These are phyloP conservation scores for Cinchona pubescens DNA, from an alignment of 257 asterid genomes.

Conservation along the genomic window DNA sequence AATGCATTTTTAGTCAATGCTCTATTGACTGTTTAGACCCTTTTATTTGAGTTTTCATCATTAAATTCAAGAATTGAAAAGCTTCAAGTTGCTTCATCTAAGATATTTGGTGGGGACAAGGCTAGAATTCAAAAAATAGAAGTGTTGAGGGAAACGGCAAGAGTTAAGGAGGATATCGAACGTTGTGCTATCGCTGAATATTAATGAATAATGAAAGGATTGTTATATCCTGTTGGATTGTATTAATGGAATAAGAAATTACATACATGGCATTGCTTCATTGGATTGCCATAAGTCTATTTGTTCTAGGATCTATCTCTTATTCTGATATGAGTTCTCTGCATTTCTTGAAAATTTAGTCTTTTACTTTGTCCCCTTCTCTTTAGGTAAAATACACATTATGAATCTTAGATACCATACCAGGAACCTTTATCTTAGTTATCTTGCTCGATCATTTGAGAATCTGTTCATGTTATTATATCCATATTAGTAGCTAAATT, in stretches of 20 bases:
- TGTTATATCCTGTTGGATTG: slow-evolving; percentile 10
- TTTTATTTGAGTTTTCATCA: slow-evolving; percentile 72
- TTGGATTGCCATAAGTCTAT: too few relatives aligned
- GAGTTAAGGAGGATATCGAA: slow-evolving; percentile 80
- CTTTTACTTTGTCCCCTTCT: too few relatives aligned
- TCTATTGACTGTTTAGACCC: slow-evolving; percentile 85
- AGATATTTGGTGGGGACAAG: slow-evolving; percentile 95
- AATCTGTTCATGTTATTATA: too few relatives aligned
- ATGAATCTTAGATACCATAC: neutral
- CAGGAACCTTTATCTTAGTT: neutral
- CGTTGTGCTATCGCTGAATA: slow-evolving; percentile 68
- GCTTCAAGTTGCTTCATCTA: slow-evolving; percentile 90
- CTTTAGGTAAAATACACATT: too few relatives aligned
- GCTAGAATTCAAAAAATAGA: slow-evolving; percentile 84
- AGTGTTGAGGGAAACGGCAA: slow-evolving; percentile 70
- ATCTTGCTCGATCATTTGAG: neutral
- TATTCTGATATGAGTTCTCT: too few relatives aligned
- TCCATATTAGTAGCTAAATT: too few relatives aligned
- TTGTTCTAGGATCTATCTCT: too few relatives aligned
- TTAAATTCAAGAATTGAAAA: slow-evolving; percentile 73
- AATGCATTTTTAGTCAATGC: slow-evolving; percentile 90
- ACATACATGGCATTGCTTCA: too few relatives aligned
- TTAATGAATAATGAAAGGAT: slow-evolving; percentile 71
- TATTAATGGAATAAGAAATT: neutral
- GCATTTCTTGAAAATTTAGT: too few relatives aligned